Evolutionary conservation across 768 basidiomycete genomes (phyloP), one percentile per base, ranked within the genome.

Genomic region (Rhodotorula toruloides): DNA sequence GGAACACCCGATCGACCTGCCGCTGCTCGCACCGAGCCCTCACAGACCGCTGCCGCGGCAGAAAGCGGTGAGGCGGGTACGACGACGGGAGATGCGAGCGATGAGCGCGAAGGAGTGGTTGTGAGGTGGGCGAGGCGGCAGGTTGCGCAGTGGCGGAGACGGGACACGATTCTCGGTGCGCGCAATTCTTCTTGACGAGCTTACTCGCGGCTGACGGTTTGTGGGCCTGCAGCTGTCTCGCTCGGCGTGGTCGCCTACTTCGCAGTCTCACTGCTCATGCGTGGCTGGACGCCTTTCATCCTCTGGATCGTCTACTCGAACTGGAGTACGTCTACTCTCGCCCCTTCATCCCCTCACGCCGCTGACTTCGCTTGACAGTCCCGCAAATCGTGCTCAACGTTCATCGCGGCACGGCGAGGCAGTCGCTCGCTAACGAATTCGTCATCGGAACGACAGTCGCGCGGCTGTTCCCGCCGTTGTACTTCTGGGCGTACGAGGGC

Each of bases 301-400:
- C 54, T 69, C 17, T 12, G 49, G 25, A 11, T 66, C 13, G 31
- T 72, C 19, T 74, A 75, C 58, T 62, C 59, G 9, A 68, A 69
- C 55, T 72, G 73, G 73, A 46, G 69, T 73, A 32, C 52, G 70
- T 55, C 46, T 22, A 3, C 37, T 55, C 37, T 22, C 10, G 14
- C 8, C 48, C 19, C 6, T 14, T 47, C 34, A 42, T 13, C 27
- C 19, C 29, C 21, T 19, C 7, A 3, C 5, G 9, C 37, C 8
- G n/a, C 17, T 12, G 40, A 9, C 22, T 4, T 39, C n/a, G 46
- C 25, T 32, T 31, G 14, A 10, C 54, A 71, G 67, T 73, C 21
- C 75, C 75, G 6, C 75, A 76, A 37, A 76, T 76, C 58, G 49
- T 66, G 22, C 54, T 60, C 39, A 76, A 74, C 50, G 73, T 71